Conservation (phyloP, 2,329 filamentous ascomycete genomes). For the Emmonsia crescens region DNA sequence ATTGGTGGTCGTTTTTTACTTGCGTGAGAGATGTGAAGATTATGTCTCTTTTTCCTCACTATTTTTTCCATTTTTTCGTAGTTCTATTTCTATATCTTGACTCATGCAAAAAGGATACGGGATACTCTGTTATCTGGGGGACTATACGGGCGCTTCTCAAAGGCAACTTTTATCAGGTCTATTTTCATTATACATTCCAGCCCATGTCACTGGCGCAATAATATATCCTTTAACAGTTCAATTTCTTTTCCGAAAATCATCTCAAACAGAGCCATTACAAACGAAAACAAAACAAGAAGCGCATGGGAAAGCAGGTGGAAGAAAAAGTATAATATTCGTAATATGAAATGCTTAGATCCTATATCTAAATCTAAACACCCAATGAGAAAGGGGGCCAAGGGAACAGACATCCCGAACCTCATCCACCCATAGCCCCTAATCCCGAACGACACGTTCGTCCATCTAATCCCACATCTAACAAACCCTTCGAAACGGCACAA, state of each 20-base stretch:
- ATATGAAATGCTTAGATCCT: neutral
- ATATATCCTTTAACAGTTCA: neutral
- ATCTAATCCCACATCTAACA: neutral
- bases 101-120: neutral
- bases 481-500: conserved; percentile 18
- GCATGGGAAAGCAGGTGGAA: neutral
- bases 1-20: neutral
- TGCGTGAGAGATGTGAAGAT: neutral
- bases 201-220: neutral
- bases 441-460: neutral
- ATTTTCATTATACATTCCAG: neutral
- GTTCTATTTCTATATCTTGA: neutral
- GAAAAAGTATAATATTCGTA: neutral
- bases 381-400: neutral
- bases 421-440: neutral
- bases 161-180: neutral
- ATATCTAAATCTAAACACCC: neutral
- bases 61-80: neutral
- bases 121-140: neutral
- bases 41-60: neutral
- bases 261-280: neutral
- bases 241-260: neutral
- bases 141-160: neutral
- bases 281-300: neutral
- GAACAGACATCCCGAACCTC: neutral